Evolutionary conservation across 306 rosid genomes (phyloP), one percentile per base, ranked within the genome.

Genomic region (Lathyrus sativus): DNA sequence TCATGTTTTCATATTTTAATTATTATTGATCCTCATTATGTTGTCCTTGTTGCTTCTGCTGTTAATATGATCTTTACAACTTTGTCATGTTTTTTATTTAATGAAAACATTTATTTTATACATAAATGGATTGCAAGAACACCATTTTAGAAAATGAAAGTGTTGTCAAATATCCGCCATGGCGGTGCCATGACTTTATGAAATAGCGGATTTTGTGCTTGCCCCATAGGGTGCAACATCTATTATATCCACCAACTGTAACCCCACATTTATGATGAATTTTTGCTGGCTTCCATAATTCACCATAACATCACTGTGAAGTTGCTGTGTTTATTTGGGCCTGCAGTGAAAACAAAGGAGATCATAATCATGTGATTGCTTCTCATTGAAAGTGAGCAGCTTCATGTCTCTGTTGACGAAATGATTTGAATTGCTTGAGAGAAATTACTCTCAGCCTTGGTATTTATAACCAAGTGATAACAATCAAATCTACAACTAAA

Each of bases 1-100:
- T 53, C 65, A 58, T 68, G 76, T 75, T 57, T 58, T 74, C n/a
- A 7, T 14, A 43, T 35, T 43, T 45, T 61, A 22, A 18, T 72
- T 45, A 62, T 19, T 60, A 22, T 62, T 61, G 15, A 24, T 56
- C 65, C 24, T 11, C 28, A 26, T 17, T 38, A 17, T 45, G 41
- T 56, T 59, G 14, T 71, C 15, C 29, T 65, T 62, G 68, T 7
- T 77, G 73, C 65, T 43, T 35, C 63, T 60, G 59, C 50, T 33
- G 37, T 61, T 69, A 56, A 7, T 55, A 3, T 44, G 35, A 54
- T 67, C 48, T 35, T 44, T 11, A 61, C 11, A 26, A 62, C 68
- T 22, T 33, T n/a, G 39, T 68, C 17, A 11, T 51, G 14, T 17
- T 28, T 71, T 59, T 15, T 66, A n/a, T 62, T 58, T 31, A 11